Percentiles rank a stretch among this genome's conserved stretches.
Conservation (phyloP, 306 rosid genomes). For the Citrullus mucosospermus region DNA sequence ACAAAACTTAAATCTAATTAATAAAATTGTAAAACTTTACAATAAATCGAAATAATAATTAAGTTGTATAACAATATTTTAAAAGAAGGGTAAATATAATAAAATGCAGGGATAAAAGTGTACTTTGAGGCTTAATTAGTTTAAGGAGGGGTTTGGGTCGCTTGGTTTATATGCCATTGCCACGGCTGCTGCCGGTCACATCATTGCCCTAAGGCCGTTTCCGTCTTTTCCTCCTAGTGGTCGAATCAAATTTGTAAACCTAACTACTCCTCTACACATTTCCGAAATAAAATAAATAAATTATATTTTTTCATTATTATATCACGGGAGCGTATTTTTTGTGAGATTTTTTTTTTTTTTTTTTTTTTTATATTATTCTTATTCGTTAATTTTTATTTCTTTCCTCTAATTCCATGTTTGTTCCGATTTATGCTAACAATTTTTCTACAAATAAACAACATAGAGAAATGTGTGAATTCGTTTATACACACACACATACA, state of each 20-base stretch:
- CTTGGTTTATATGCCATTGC: not conserved
- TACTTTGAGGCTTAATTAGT: not conserved
- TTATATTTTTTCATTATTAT: not conserved
- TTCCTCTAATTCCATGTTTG: not conserved
- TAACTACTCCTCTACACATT: not conserved
- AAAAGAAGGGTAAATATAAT: no score
- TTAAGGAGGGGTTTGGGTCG: not conserved
- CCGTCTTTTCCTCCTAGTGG: not conserved
- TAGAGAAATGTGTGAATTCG: not conserved
- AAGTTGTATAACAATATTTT: no score
- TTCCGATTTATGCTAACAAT: not conserved
- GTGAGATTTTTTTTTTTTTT: not conserved
- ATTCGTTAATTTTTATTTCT: not conserved
- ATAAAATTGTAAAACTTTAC: no score
- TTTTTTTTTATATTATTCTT: not conserved
- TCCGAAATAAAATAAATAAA: not conserved
- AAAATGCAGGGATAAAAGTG: no score
- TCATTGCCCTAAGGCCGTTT: not conserved
- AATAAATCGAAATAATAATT: no score
- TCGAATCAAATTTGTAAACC: slow-evolving; percentile 3
- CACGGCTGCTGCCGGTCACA: not conserved
- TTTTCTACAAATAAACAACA: not conserved
- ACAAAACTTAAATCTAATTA: no score
- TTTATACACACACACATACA: no score
- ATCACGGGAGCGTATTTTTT: not conserved